phyloP scores from a whole-genome alignment of 805 yeast genomes.

The Nakazawaea populi region DNA sequence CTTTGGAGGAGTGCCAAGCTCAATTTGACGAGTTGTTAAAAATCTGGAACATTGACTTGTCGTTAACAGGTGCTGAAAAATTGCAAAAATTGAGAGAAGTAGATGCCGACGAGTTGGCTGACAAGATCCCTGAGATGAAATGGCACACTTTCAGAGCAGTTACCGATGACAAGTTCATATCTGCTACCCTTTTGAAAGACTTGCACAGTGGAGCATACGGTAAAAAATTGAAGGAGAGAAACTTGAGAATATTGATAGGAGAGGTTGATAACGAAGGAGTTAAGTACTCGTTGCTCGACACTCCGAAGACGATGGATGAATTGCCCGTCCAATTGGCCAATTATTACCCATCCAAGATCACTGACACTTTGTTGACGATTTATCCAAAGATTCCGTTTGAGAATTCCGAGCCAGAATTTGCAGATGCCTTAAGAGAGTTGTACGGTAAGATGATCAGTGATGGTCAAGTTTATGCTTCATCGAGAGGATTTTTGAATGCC shows the following conservation, averaged over 20 bases:
- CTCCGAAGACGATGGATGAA: constrained; percentile 25
- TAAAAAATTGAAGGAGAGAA: constrained; percentile 16
- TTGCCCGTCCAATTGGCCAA: constrained; percentile 27
- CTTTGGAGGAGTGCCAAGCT: constrained; percentile 27
- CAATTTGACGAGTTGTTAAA: constrained; percentile 31
- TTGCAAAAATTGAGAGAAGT: constrained; percentile 11
- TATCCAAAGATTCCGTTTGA: constrained; percentile 15
- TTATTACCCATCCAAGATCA: constrained; percentile 28
- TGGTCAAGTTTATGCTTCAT: constrained; percentile 32
- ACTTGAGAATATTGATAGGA: constrained; percentile 23
- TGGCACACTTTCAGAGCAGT: constrained; percentile 34
- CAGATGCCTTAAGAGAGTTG: constrained; percentile 17
- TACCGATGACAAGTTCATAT: constrained; percentile 32
- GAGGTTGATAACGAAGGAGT: constrained; percentile 30
- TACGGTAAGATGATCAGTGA: constrained; percentile 32
- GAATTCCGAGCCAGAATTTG: constrained; percentile 14
- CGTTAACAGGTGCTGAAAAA: constrained; percentile 14
- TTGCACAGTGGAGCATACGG: constrained; percentile 25
- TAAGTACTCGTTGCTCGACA: constrained; percentile 25
- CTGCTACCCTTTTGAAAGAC: constrained; percentile 25
- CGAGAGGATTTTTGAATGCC: constrained; percentile 28
- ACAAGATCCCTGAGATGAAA: constrained; percentile 20
- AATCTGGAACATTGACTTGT: constrained; percentile 17
- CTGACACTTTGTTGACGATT: constrained; percentile 16
- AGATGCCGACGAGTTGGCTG: constrained; percentile 15